Evolutionary conservation across 352 stramenopile genomes (phyloP), one percentile per base, ranked within the genome.

Genomic region (Phytophthora agathidicida): DNA sequence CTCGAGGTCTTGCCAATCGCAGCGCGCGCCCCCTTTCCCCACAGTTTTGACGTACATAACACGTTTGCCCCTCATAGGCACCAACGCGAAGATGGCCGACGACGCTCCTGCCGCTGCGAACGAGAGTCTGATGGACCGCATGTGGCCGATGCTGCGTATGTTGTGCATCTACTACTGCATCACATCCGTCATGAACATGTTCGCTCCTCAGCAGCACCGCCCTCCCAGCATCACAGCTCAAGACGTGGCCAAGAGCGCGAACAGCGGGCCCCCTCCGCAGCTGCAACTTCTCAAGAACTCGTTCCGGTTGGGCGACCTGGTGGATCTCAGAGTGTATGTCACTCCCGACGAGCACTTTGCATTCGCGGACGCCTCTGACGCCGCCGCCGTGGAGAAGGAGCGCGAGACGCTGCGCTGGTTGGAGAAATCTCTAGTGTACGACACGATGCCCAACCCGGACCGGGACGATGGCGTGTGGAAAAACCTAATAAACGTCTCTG

Each of bases 81-180:
- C n/a, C n/a, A n/a, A n/a, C n/a, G n/a, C 26, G 20, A 37, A 16
- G 49, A 62, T 75, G 66, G 53, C 59, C 14, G 67, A 46, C 8
- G 42, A 45, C n/a, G 57, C 57, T 17, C 14, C 48, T 10, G 28
- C 30, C 23, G 10, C 53, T 20, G 11, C 44, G 30, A 51, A 72
- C 48, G 61, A 81, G 54, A 69, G 68, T n/a, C 39, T 86, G 10
- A 68, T 84, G 60, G 77, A 91, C 39, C 77, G 79, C 35, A 9
- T 86, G 46, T 87, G 80, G 68, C 81, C 83, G 30, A 66, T 89
- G 53, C 36, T 91, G 26, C 86, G 82, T 60, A 84, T 93, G 65
- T 36, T 91, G n/a, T 69, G 83, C 56, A 79, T 93, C 53, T 95
- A 85, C 78, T 95, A 95, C 72, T 71, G 81, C 28, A 80, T 95